Conservation (phyloP, 2,329 filamentous ascomycete genomes). For the Phyllosticta citrichinensis region DNA sequence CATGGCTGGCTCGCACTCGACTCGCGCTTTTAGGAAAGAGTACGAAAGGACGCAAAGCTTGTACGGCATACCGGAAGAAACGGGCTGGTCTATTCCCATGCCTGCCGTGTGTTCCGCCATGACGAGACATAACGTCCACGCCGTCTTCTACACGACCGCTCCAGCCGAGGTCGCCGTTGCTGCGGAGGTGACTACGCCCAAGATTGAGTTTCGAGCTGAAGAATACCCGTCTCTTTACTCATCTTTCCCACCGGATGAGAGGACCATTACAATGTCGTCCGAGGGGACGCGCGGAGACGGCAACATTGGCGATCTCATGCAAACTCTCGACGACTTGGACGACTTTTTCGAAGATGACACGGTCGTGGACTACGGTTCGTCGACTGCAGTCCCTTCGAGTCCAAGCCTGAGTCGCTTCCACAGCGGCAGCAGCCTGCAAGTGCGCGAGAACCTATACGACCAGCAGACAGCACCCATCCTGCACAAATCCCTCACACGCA, state of each 20-base stretch:
- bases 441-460: conserved; percentile 76
- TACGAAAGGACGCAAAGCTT: conserved; percentile 90
- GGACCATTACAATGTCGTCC: conserved; percentile 87
- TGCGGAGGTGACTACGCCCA: conserved; percentile 62
- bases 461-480: conserved; percentile 86
- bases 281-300: conserved; percentile 65
- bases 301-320: conserved; percentile 72
- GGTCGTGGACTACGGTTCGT: conserved; percentile 21
- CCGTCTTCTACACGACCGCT: conserved; percentile 89
- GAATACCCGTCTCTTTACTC: conserved; percentile 56
- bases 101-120: conserved; percentile 80
- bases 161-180: conserved; percentile 32
- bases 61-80: conserved; percentile 92
- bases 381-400: conserved; percentile 24
- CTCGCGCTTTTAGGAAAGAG: conserved; percentile 75
- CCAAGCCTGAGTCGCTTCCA: conserved; percentile 19
- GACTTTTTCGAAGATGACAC: conserved; percentile 43
- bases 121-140: conserved; percentile 86
- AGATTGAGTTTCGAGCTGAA: conserved; percentile 86
- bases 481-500: conserved; percentile 66
- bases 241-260: conserved; percentile 56
- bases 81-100: conserved; percentile 91
- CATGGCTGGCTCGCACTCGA: conserved; percentile 81
- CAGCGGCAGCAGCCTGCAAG: conserved; percentile 44
- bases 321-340: conserved; percentile 44